Evolutionary conservation across 176 grass and related monocot species (phyloP).

Genomic region (barley (Hordeum vulgare)): MorexV3_pseudomolecules_assembly NC_058522.1:339137277-339137776

Average conservation of each 20-base stretch:
- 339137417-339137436: not conserved
- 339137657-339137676: not conserved
- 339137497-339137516: not conserved
- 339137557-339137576: not conserved
- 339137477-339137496: not conserved
- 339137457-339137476: not conserved
- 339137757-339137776: not conserved
- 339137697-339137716: not conserved
- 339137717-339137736: not conserved
- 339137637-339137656: not conserved
- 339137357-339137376: constrained; percentile 76
- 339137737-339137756: not conserved
- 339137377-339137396: constrained; percentile 10
- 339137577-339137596: not conserved
- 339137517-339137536: constrained; percentile 2
- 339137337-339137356: constrained; percentile 76
- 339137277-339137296: constrained; percentile 89
- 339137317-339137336: constrained; percentile 95
- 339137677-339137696: not conserved
- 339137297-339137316: constrained; percentile 94
- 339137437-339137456: not conserved
- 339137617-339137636: not conserved
- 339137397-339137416: not conserved
- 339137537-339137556: constrained; percentile 4
- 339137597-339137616: not conserved